phyloP scores from a whole-genome alignment of 768 basidiomycete genomes.

The Boletus coccyginus region DNA sequence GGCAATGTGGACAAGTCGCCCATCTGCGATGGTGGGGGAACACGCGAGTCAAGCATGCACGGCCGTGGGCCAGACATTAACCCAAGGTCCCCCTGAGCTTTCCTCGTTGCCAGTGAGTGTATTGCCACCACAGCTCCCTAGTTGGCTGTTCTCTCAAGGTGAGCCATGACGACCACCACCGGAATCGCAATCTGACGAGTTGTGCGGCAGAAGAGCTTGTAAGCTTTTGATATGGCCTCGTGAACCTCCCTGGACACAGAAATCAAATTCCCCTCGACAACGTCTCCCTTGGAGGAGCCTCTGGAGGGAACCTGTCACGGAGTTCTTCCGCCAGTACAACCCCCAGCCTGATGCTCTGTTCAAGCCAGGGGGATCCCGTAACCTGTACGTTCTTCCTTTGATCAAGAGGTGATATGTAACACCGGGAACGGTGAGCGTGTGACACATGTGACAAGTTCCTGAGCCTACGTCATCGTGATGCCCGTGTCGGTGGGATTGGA shows the following conservation, averaged over 20 bases:
- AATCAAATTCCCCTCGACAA: conserved; percentile 17
- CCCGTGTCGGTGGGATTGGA: neutral
- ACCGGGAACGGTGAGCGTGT: neutral
- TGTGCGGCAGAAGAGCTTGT: conserved; percentile 27
- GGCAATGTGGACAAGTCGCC: neutral
- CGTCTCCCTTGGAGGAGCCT: conserved; percentile 32
- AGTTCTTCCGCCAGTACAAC: conserved; percentile 5
- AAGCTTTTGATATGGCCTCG: conserved; percentile 10
- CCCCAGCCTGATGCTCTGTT: conserved; percentile 9
- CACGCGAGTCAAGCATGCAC: conserved; percentile 28
- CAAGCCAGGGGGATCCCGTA: conserved; percentile 36
- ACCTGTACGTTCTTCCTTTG: conserved; percentile 7
- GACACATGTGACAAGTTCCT: neutral
- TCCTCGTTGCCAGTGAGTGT: conserved; percentile 10
- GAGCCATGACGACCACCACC: conserved; percentile 36
- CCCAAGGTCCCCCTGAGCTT: conserved; percentile 9
- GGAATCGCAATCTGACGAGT: conserved; percentile 34
- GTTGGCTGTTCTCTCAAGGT: conserved; percentile 31
- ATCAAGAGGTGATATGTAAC: neutral
- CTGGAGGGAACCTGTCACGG: conserved; percentile 10
- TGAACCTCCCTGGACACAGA: conserved; percentile 18
- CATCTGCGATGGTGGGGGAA: conserved; percentile 13
- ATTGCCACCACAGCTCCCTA: conserved; percentile 35
- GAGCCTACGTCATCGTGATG: conserved; percentile 6
- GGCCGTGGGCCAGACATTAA: conserved; percentile 25